Evolutionary conservation across 2,329 filamentous ascomycete genomes (phyloP).

Genomic region (Venturia oleaginea): DNA sequence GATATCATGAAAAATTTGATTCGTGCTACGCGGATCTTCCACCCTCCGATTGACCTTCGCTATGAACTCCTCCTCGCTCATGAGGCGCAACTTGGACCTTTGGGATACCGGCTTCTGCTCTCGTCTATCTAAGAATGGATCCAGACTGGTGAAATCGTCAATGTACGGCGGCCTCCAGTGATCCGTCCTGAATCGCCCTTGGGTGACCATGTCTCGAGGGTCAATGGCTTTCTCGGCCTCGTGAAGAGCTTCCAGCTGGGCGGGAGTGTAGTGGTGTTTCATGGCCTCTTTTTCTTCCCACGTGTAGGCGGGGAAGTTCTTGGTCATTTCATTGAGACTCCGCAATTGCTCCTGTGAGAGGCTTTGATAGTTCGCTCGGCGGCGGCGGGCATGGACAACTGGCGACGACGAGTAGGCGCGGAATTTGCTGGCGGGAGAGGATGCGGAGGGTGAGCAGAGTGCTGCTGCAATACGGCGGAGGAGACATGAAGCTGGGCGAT

Average conservation of each 20-base stretch:
- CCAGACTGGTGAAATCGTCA: conserved; percentile 71
- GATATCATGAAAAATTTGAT: conserved; percentile 9
- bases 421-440: neutral
- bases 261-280: conserved; percentile 61
- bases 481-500: conserved; percentile 33
- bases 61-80: conserved; percentile 8
- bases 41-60: neutral
- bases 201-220: conserved; percentile 61
- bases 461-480: conserved; percentile 20
- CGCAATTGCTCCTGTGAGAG: conserved; percentile 7
- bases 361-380: conserved; percentile 1
- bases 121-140: conserved; percentile 70
- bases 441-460: neutral
- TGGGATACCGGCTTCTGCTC: neutral
- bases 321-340: conserved; percentile 4
- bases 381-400: neutral
- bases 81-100: neutral
- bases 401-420: conserved; percentile 8
- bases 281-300: conserved; percentile 55
- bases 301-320: conserved; percentile 42
- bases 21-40: conserved; percentile 9
- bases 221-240: conserved; percentile 71
- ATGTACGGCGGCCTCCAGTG: conserved; percentile 65
- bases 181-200: conserved; percentile 64
- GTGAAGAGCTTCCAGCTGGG: conserved; percentile 73